Percentiles rank a stretch among this genome's conserved stretches.
Evolutionary conservation across 2,329 filamentous ascomycete genomes (phyloP).

Genomic region (Epichloe uncinata): DNA sequence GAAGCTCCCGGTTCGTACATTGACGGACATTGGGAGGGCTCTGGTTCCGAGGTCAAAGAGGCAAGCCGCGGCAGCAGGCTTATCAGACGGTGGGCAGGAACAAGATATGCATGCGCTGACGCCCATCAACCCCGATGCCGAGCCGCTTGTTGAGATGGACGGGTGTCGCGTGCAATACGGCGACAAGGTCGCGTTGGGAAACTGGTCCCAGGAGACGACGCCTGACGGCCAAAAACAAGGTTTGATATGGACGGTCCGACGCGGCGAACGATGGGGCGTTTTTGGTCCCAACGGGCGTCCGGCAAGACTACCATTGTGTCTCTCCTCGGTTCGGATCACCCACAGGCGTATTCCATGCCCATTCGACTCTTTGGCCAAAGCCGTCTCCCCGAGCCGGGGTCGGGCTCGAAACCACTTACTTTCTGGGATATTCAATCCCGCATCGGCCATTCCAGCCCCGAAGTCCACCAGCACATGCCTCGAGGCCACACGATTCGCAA

Average conservation of each 20-base stretch:
- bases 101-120: slow-evolving; percentile 10
- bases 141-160: slow-evolving; percentile 74
- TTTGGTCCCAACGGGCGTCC: slow-evolving; percentile 89
- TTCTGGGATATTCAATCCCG: slow-evolving; percentile 86
- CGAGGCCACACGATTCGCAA: slow-evolving; percentile 58
- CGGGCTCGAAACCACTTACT: slow-evolving; percentile 56
- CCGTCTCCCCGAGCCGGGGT: slow-evolving; percentile 61
- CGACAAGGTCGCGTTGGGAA: slow-evolving; percentile 62
- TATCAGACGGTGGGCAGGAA: slow-evolving; percentile 4
- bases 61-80: slow-evolving; percentile 3
- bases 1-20: slow-evolving; percentile 31
- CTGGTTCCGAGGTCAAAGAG: slow-evolving; percentile 17
- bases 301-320: slow-evolving; percentile 93
- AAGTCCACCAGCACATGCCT: slow-evolving; percentile 89
- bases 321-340: slow-evolving; percentile 88
- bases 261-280: slow-evolving; percentile 80
- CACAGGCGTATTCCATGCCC: slow-evolving; percentile 81
- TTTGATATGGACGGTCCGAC: slow-evolving; percentile 68
- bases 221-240: slow-evolving; percentile 42
- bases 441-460: slow-evolving; percentile 86
- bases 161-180: slow-evolving; percentile 75
- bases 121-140: slow-evolving; percentile 29
- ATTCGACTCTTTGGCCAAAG: slow-evolving; percentile 75
- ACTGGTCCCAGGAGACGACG: slow-evolving; percentile 52
- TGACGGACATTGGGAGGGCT: slow-evolving; percentile 36